phyloP scores from a whole-genome alignment of 441 rosid genomes.

The Erodium texanum region DNA sequence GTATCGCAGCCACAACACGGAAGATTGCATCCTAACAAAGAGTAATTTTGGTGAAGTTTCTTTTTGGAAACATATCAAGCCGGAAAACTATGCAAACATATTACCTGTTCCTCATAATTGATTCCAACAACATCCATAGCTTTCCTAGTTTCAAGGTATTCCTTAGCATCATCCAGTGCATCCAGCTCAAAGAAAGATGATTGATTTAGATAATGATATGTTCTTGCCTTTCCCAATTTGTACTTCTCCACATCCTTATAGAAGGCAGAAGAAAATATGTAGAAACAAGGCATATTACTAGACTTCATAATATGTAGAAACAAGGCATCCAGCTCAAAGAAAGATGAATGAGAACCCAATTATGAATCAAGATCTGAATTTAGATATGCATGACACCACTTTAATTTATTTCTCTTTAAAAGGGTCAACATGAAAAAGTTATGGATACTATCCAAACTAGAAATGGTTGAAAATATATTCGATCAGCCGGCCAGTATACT shows the following conservation, averaged over 20 bases:
- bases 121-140: conserved; percentile 89
- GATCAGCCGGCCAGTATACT: neutral
- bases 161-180: conserved; percentile 58
- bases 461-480: neutral
- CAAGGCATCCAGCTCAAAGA: too few relatives aligned
- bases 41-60: conserved; percentile 20
- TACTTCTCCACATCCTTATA: conserved; percentile 48
- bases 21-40: conserved; percentile 70
- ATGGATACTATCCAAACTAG: conserved; percentile 1
- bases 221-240: conserved; percentile 55
- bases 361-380: neutral
- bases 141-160: conserved; percentile 59
- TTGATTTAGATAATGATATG: conserved; percentile 76
- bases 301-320: too few relatives aligned
- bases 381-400: neutral
- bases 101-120: conserved; percentile 61
- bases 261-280: conserved; percentile 8
- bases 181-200: conserved; percentile 54
- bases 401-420: too few relatives aligned
- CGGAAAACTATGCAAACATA: conserved; percentile 10
- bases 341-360: too few relatives aligned
- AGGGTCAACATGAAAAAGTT: neutral
- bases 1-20: conserved; percentile 88
- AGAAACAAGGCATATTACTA: too few relatives aligned
- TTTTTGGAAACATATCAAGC: conserved; percentile 7